Percentiles rank a stretch among this genome's conserved stretches.
Evolutionary conservation across 169 alveolate genomes (phyloP).

Genomic region (Plasmodium billcollinsi): DNA sequence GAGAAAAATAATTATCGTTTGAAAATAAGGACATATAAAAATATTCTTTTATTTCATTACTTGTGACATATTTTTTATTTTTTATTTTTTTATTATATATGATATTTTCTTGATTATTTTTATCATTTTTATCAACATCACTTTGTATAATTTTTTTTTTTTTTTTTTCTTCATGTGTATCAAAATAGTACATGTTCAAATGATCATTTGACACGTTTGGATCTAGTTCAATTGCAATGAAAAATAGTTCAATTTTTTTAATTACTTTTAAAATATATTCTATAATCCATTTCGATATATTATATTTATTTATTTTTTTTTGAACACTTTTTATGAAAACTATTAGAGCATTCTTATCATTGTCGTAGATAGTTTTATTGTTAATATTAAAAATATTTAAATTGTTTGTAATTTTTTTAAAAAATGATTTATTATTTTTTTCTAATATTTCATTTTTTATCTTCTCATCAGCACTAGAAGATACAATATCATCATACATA

Average conservation of each 20-base stretch:
- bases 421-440: too few relatives aligned
- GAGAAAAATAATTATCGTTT: conserved; percentile 30
- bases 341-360: background rate
- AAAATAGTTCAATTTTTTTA: background rate
- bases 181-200: too few relatives aligned
- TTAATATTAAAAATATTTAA: background rate
- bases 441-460: too few relatives aligned
- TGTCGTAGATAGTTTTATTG: background rate
- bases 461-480: too few relatives aligned
- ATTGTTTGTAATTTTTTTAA: too few relatives aligned
- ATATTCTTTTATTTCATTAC: background rate
- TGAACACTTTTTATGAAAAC: background rate
- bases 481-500: too few relatives aligned
- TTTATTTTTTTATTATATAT: too few relatives aligned
- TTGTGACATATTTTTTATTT: too few relatives aligned
- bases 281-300: conserved; percentile 17
- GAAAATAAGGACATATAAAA: conserved; percentile 8
- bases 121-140: background rate
- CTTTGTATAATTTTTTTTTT: background rate
- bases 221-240: background rate
- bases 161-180: background rate
- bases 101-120: background rate
- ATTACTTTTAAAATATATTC: conserved; percentile 18
- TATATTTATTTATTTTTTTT: conserved; percentile 24
- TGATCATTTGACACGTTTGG: background rate